These are phyloP conservation scores for Arabis alpina DNA, from an alignment of 345 rosid species.

Conservation along the genomic window DNA sequence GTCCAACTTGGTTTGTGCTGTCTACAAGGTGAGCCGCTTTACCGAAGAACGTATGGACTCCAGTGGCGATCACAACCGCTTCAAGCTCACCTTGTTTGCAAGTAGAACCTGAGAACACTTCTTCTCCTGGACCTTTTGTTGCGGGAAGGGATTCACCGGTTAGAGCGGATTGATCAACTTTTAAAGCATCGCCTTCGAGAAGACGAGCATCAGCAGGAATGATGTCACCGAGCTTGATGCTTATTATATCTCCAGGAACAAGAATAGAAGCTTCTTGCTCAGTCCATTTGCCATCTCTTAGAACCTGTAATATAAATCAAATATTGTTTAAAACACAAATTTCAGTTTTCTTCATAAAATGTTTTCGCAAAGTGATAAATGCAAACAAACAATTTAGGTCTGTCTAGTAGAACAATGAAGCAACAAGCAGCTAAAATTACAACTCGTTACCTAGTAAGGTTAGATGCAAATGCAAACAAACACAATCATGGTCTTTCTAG, in stretches of 20 bases:
- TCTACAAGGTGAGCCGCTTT: constrained; percentile 94
- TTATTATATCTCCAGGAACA: constrained; percentile 86
- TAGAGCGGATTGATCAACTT: constrained; percentile 87
- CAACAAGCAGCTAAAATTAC: too few relatives aligned
- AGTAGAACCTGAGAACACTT: constrained; percentile 81
- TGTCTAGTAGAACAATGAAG: too few relatives aligned
- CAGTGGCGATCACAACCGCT: constrained; percentile 87
- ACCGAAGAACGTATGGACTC: constrained; percentile 86
- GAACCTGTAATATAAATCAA: constrained; percentile 47
- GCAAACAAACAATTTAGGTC: too few relatives aligned
- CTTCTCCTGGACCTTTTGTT: constrained; percentile 71
- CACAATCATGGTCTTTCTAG: background rate
- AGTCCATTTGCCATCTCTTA: constrained; percentile 75
- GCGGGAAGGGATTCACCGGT: constrained; percentile 93
- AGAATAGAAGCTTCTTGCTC: constrained; percentile 80
- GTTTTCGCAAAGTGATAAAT: too few relatives aligned
- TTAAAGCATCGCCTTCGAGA: constrained; percentile 82
- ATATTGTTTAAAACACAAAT: too few relatives aligned
- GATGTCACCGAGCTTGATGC: constrained; percentile 83
- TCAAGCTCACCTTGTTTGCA: constrained; percentile 92
- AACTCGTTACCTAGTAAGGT: too few relatives aligned
- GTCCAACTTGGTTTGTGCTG: constrained; percentile 85
- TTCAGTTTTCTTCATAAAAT: too few relatives aligned
- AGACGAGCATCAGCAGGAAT: constrained; percentile 95
- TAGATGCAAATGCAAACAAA: too few relatives aligned